Evolutionary conservation across 495 filamentous ascomycete species (phyloP), one percentile per base, ranked within the genome.

Genomic region (Parathielavia appendiculata): DNA sequence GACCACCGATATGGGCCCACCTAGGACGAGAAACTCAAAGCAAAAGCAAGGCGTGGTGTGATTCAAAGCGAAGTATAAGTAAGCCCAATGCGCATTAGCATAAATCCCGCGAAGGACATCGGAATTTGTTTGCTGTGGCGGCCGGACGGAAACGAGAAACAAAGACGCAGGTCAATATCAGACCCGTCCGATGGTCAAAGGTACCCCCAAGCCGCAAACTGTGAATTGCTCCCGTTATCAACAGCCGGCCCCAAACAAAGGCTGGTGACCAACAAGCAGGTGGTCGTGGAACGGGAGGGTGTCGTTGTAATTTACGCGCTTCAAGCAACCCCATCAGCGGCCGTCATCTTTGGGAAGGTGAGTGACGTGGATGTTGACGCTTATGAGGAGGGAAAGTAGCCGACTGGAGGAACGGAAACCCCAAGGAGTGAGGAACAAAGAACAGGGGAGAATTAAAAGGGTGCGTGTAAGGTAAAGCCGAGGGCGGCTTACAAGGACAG

Each of bases 291-390:
- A 50, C 43, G 61, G 26, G 54, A 62, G 59, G 65, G 61, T 64
- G 38, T 64, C 57, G 35, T 41, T 48, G 38, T 63, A 51, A 65
- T 68, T 70, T 68, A 70, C 56, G 68, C 62, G 62, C 68, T 58
- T 61, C 53, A 64, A 54, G 54, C 48, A 61, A 58, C 56, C 63
- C 62, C 62, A 65, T 66, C 59, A 58, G 65, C 60, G 59, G 61
- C 60, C 65, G 61, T 61, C 62, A 63, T 66, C 54, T 63, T 66
- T 63, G 45, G 59, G 59, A 63, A 69, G 61, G 60, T 61, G 60
- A 58, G 48, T 56, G 59, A 60, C 63, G 63, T 62, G 62, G 35
- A 46, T 23, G 57, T 52, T n/a, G 43, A 40, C 11, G 47, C 35
- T 39, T 61, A 56, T 2, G 14, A 45, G 36, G 26, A 40, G 54